Evolutionary conservation across 108 stramenopile species (phyloP), one percentile per base, ranked within the genome.

Genomic region (Conticribra weissflogii): DNA sequence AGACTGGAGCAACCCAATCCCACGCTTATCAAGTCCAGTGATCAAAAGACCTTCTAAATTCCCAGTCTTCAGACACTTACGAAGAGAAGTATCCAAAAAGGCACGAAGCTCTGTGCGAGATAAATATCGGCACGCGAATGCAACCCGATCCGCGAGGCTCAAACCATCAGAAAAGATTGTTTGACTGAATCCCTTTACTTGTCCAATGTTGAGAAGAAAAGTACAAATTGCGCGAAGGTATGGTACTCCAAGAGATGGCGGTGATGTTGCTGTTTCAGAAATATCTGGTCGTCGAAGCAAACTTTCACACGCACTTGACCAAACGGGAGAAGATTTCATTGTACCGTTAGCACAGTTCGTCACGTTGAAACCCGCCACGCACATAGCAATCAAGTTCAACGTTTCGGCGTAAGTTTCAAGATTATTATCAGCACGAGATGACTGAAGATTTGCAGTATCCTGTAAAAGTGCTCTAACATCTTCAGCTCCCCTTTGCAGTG

Each of bases 11-110:
- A 91, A 83, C 63, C 74, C 70, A 51, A 96, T 84, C 12, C 94
- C 91, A 29, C 84, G 78, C 67, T 81, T 84, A 16, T 85, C 83
- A 1, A 92, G 68, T n/a, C 91, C 91, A 21, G 89, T 89, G 23
- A 92, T 81, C 17, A 90, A 51, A 8, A 95, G 36, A 17, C 94
- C 94, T 66, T 92, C 91, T 23, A 95, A 41, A 74, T 90, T 76
- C 3, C 93, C 93, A 23, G 23, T 33, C 54, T 79, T 30, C 55
- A 86, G 74, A 62, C 87, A 94, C 28, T 68, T 74, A 24, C 71
- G 59, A 15, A 91, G 71, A n/a, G 78, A 88, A 5, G 49, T 53
- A 25, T 75, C 61, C 23, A 94, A 72, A 56, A 88, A 89, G 4
- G 68, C 34, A n/a, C 74, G 61, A n/a, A 94, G 70, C 54, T 88